A percentile compares a stretch with the other conserved stretches of the same genome.
phyloP scores from a whole-genome alignment of 208 protist species.

The Phytomonas sp. region DNA sequence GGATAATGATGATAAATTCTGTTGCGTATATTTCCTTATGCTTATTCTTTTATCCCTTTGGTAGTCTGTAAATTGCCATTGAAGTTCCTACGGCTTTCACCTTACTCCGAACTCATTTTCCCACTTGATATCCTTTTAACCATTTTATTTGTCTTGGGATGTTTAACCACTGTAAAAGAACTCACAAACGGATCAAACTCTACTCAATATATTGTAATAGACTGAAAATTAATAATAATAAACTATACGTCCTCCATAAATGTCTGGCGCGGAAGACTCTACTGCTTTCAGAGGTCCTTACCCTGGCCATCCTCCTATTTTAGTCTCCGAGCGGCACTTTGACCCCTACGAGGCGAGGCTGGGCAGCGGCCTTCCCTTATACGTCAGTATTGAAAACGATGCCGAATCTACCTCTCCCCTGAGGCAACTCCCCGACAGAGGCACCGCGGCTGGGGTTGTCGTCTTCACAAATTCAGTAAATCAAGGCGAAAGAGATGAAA shows the following conservation, averaged over 20 bases:
- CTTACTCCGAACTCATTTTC: background rate
- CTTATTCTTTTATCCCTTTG: background rate
- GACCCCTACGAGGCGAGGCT: conserved; percentile 34
- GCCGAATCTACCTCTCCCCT: background rate
- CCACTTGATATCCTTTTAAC: background rate
- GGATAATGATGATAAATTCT: background rate
- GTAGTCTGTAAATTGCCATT: background rate
- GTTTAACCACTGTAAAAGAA: background rate
- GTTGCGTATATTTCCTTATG: background rate
- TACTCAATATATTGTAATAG: background rate
- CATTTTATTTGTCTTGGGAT: background rate
- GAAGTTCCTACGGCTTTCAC: background rate
- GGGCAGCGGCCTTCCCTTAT: conserved; percentile 29
- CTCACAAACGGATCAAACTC: background rate
- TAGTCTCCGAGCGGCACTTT: conserved; percentile 18
- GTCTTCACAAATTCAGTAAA: background rate
- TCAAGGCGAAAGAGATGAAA: background rate
- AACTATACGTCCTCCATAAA: background rate
- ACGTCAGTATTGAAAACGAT: conserved; percentile 11
- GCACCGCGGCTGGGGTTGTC: background rate
- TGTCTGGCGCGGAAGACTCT: background rate
- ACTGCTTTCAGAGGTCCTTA: background rate
- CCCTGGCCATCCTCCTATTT: background rate
- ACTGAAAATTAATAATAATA: background rate
- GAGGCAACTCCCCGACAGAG: background rate